Conservation (phyloP, 331 rosid genomes). For the Acacia concinna region DNA sequence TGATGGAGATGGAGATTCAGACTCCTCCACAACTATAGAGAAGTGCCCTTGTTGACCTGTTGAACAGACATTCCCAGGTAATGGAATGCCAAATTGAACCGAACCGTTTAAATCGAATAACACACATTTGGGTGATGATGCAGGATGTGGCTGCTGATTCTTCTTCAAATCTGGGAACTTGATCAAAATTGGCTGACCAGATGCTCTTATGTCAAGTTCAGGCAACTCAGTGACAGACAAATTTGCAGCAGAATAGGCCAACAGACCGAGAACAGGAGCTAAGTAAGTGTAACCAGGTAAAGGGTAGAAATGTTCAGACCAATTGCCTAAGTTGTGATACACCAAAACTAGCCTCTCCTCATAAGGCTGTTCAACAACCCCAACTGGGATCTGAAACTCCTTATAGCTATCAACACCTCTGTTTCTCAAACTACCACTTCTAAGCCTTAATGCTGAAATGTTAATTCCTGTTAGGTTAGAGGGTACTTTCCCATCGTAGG, state of each 20-base stretch:
- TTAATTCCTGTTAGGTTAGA: slow-evolving; percentile 48
- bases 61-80: slow-evolving; percentile 45
- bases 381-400: slow-evolving; percentile 69
- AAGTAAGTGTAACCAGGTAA: slow-evolving; percentile 67
- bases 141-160: neutral
- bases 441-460: slow-evolving; percentile 56
- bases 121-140: slow-evolving; percentile 44
- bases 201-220: slow-evolving; percentile 48
- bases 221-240: slow-evolving; percentile 51
- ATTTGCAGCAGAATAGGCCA: slow-evolving; percentile 60
- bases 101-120: slow-evolving; percentile 51
- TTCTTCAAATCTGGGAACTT: slow-evolving; percentile 31
- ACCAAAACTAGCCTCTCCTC: slow-evolving; percentile 67
- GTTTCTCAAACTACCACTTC: slow-evolving; percentile 53
- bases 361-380: slow-evolving; percentile 63
- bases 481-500: slow-evolving; percentile 46
- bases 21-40: slow-evolving; percentile 50
- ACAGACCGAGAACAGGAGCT: slow-evolving; percentile 75
- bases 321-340: slow-evolving; percentile 77
- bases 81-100: slow-evolving; percentile 39
- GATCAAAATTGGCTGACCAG: slow-evolving; percentile 39
- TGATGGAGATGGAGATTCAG: slow-evolving; percentile 33
- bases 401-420: slow-evolving; percentile 50
- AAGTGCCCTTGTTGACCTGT: slow-evolving; percentile 52
- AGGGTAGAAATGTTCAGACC: slow-evolving; percentile 64